Percentiles rank a stretch among this genome's conserved stretches.
phyloP scores from a whole-genome alignment of 2,329 filamentous ascomycete species.

The Penicillium expansum region DNA sequence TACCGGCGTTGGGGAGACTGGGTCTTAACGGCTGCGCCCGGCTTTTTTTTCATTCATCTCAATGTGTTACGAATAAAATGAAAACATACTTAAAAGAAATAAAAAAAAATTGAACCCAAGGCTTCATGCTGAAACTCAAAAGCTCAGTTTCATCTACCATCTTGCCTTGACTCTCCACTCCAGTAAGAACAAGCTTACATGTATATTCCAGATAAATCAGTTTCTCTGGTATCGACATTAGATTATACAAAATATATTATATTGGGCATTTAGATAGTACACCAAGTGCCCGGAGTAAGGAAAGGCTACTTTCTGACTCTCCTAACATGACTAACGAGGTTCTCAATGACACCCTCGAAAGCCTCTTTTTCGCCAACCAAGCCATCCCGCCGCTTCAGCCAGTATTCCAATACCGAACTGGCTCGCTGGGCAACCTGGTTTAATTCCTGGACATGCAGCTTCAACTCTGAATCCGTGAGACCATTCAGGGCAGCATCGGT shows the following conservation, averaged over 20 bases:
- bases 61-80: too few species aligned
- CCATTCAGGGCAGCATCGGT: conserved; percentile 79
- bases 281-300: background rate
- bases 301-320: conserved; percentile 69
- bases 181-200: background rate
- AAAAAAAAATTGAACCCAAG: background rate
- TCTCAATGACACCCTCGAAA: conserved; percentile 95
- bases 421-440: conserved; percentile 68
- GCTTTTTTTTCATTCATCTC: background rate
- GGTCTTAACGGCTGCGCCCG: background rate
- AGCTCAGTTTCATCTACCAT: background rate
- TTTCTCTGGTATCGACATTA: conserved; percentile 17
- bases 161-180: background rate
- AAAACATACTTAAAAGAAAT: background rate
- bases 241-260: conserved; percentile 27
- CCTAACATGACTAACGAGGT: conserved; percentile 85
- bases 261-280: conserved; percentile 10
- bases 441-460: conserved; percentile 66
- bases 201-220: background rate
- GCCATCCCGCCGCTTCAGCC: conserved; percentile 81
- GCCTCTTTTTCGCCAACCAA: conserved; percentile 88
- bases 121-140: background rate
- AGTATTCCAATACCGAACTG: conserved; percentile 78
- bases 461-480: conserved; percentile 74
- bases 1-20: background rate